A percentile compares a stretch with the other conserved stretches of the same genome.
phyloP scores from a whole-genome alignment of 441 rosid species.

The Populus hybrid region DNA sequence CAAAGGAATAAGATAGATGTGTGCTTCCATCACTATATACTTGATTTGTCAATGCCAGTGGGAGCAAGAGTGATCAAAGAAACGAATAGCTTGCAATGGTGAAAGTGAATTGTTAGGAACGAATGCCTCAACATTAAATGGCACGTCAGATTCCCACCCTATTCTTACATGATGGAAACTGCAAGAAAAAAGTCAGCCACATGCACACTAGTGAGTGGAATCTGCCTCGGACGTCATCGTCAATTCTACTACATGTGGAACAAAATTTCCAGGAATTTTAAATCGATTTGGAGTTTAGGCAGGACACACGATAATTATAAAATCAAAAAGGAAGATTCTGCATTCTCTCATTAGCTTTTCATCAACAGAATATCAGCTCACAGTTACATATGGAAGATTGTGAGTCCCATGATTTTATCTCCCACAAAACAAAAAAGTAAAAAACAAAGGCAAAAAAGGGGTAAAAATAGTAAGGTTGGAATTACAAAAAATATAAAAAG shows the following conservation, averaged over 20 bases:
- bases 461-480: not conserved
- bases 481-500: not conserved
- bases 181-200: not conserved
- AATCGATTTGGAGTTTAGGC: not conserved
- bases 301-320: not conserved
- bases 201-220: not conserved
- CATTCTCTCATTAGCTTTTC: conserved; percentile 4
- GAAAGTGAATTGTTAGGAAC: not conserved
- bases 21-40: no score
- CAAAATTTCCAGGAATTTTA: not conserved
- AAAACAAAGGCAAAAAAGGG: not conserved
- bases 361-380: conserved; percentile 1
- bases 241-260: not conserved
- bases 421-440: not conserved
- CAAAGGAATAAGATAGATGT: no score
- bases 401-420: no score
- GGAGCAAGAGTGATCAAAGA: no score
- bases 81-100: not conserved
- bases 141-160: not conserved
- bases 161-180: not conserved
- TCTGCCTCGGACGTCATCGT: not conserved
- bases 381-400: not conserved
- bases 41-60: no score
- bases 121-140: not conserved
- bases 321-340: not conserved